Percentiles rank a stretch among this genome's conserved stretches.
Evolutionary conservation across 129 eudicot genomes (phyloP).

Genomic region (Lactuca sativa): DNA sequence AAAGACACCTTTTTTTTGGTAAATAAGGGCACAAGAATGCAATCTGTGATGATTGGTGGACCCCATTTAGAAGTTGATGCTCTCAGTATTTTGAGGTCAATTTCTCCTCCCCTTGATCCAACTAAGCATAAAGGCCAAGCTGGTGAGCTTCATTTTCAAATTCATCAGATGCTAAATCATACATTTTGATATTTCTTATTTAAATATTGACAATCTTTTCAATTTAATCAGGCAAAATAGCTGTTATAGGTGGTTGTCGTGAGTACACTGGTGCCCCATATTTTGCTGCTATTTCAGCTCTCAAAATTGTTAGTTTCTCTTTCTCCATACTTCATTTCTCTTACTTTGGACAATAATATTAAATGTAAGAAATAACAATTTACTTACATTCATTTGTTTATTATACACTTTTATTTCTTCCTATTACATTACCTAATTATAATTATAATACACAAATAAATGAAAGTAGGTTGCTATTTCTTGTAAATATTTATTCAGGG

Average conservation of each 20-base stretch:
- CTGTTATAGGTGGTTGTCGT: conserved; percentile 97
- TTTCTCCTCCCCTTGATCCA: conserved; percentile 66
- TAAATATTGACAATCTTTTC: background rate
- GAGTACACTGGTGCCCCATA: conserved; percentile 99
- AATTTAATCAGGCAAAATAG: conserved; percentile 77
- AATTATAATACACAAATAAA: background rate
- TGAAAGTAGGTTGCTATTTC: background rate
- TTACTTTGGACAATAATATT: background rate
- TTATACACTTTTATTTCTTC: background rate
- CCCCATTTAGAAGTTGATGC: conserved; percentile 66
- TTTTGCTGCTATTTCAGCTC: conserved; percentile 94
- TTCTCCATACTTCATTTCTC: conserved; percentile 9
- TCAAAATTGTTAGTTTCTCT: conserved; percentile 81
- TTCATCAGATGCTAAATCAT: background rate
- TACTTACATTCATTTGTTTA: background rate
- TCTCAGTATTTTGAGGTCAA: conserved; percentile 56
- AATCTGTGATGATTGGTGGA: conserved; percentile 40
- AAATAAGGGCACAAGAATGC: conserved; percentile 42
- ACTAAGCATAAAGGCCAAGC: conserved; percentile 95
- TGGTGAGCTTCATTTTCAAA: conserved; percentile 42
- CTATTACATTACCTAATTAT: background rate
- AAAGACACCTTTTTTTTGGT: conserved; percentile 14
- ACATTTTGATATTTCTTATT: background rate
- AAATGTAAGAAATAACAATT: background rate
- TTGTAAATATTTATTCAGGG: conserved; percentile 49